Base-by-base conservation (phyloP, 768 basidiomycete species). In the Naganishia friedmannii region DNA sequence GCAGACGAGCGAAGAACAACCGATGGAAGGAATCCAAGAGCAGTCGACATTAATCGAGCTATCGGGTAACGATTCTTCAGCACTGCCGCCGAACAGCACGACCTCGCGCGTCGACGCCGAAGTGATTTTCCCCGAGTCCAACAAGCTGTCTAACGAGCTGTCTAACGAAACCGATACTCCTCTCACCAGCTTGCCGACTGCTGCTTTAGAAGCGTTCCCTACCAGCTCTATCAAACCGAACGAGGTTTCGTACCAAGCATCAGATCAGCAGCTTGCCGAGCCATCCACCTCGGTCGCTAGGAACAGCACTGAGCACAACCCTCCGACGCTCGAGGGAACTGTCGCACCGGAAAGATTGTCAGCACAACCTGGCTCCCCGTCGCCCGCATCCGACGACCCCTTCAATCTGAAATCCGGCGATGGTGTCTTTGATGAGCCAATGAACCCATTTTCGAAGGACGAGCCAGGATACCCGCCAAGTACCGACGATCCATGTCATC, bases 331-430 rank as follows among this genome's bases (percentile, higher is more conserved):
- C 60, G 7, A 7, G 26, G 60, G 29, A 63, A 26, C 15, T 7
- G 26, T 23, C 7, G 23, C 60, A 12, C 13, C 28, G 39, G 29
- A 31, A 26, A 63, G 60, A 13, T 17, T 46, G 26, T 23, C 37
- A 9, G 8, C 60, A 23, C 60, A 19, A 29, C 10, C 39, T 10
- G 42, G 60, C 9, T 23, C 39, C 1, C 39, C 28, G 60, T 46
- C 37, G 13, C 10, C 55, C 31, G 55, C 10, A 34, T 58, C 34
- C 13, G 57, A 37, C 3, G 57, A 37, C 21, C n/a, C 34, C 2
- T 58, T 58, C 34, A 37, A 58, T 34, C 13, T 37, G 34, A 58
- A 37, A 23, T 58, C 57, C 10, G 34, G n/a, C 19, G 57, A 58
- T 39, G 57, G 34, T 23, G 34, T 5, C 19, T 58, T 37, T 37